Evolutionary conservation across 2,329 filamentous ascomycete genomes (phyloP).

Genomic region (Trichocomaceae sp.): DNA sequence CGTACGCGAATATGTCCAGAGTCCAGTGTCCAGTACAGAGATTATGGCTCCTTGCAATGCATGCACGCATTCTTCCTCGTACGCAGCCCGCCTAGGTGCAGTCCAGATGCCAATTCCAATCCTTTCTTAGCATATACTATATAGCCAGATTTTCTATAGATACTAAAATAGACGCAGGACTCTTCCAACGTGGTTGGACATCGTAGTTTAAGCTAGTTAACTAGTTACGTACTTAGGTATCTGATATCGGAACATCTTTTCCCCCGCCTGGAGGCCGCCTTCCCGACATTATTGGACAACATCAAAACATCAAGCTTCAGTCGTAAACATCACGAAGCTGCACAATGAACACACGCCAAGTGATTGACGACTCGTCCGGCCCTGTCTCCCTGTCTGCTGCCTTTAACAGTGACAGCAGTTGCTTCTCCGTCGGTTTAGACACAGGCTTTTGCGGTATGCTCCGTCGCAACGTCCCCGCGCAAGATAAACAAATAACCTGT

Average conservation of each 20-base stretch:
- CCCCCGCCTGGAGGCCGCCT: neutral
- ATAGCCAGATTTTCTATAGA: too few relatives aligned
- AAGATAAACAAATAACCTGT: conserved; percentile 1
- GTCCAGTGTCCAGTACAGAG: neutral
- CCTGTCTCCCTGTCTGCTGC: conserved; percentile 73
- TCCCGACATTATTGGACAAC: too few relatives aligned
- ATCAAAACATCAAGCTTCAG: neutral
- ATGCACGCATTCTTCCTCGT: too few relatives aligned
- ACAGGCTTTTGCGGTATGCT: conserved; percentile 73
- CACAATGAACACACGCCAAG: conserved; percentile 80
- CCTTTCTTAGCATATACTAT: too few relatives aligned
- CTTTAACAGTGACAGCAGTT: conserved; percentile 79
- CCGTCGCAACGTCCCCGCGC: conserved; percentile 5
- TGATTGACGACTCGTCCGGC: conserved; percentile 69
- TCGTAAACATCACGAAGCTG: neutral
- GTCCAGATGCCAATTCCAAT: too few relatives aligned
- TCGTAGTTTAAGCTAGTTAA: too few relatives aligned
- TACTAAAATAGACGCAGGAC: too few relatives aligned
- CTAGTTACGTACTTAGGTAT: neutral
- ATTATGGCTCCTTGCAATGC: neutral
- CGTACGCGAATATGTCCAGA: too few relatives aligned
- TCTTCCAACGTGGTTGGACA: too few relatives aligned
- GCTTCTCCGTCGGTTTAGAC: conserved; percentile 81
- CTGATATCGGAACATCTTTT: neutral
- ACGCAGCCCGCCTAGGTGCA: too few relatives aligned